These are phyloP conservation scores for Ormosia emarginata DNA, from an alignment of 306 rosid genomes.

Conservation along the genomic window DNA sequence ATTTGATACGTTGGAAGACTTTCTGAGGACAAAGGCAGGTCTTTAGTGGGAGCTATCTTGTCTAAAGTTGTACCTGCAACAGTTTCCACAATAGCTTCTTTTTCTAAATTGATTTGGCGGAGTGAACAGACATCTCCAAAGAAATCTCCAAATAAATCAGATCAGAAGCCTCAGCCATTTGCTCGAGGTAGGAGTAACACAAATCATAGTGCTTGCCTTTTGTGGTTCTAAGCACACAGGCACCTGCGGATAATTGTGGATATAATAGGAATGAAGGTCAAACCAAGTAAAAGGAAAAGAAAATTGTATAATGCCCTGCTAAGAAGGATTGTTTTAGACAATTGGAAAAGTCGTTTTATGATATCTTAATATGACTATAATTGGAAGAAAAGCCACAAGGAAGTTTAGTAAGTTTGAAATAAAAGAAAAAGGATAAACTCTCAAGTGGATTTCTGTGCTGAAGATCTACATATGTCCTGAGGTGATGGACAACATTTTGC, in stretches of 20 bases:
- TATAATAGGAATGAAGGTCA: background rate
- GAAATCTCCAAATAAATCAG: constrained; percentile 61
- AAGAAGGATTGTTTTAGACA: constrained; percentile 4
- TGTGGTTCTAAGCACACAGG: background rate
- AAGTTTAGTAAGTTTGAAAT: background rate
- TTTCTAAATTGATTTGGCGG: constrained; percentile 89
- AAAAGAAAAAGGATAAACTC: background rate
- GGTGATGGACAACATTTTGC: background rate
- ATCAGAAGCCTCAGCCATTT: constrained; percentile 68
- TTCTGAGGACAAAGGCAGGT: constrained; percentile 85
- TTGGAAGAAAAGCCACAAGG: constrained; percentile 3
- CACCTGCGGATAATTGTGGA: constrained; percentile 5
- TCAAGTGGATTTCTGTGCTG: background rate
- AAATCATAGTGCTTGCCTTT: background rate
- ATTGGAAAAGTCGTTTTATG: background rate
- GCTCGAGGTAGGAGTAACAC: constrained; percentile 69
- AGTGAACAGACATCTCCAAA: constrained; percentile 58
- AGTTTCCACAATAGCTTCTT: constrained; percentile 82
- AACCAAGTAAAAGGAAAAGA: background rate
- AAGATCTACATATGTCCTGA: background rate
- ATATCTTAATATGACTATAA: background rate
- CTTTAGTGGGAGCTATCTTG: constrained; percentile 85
- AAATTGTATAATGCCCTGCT: background rate
- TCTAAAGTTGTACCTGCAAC: constrained; percentile 94
- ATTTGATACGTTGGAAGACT: constrained; percentile 48